phyloP scores from a whole-genome alignment of 2,329 filamentous ascomycete species.

The Hypocrella siamensis region DNA sequence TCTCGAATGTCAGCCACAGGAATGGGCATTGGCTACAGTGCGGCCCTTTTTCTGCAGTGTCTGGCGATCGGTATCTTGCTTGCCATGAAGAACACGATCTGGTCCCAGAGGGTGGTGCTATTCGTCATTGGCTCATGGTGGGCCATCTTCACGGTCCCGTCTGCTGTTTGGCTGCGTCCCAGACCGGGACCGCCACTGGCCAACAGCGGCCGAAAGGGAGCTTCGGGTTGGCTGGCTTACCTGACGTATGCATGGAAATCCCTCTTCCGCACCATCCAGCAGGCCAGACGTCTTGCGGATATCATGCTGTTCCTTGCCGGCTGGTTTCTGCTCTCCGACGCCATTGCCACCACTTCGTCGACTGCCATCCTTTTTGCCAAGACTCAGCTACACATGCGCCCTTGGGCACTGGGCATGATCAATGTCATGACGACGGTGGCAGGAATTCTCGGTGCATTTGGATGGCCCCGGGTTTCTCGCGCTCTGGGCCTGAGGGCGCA shows the following conservation, averaged over 20 bases:
- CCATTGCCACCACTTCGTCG: slow-evolving; percentile 84
- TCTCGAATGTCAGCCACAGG: slow-evolving; percentile 85
- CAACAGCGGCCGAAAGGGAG: slow-evolving; percentile 19
- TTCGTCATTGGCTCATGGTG: slow-evolving; percentile 86
- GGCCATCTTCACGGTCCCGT: slow-evolving; percentile 79
- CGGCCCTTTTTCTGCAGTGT: slow-evolving; percentile 72
- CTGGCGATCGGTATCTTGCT: slow-evolving; percentile 65
- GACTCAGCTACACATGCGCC: slow-evolving; percentile 77
- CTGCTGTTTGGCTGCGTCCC: slow-evolving; percentile 73
- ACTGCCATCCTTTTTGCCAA: slow-evolving; percentile 95
- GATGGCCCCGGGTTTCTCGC: slow-evolving; percentile 69
- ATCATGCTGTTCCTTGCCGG: slow-evolving; percentile 67
- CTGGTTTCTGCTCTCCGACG: slow-evolving; percentile 92
- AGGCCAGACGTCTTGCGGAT: slow-evolving; percentile 58
- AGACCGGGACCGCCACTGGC: slow-evolving; percentile 74
- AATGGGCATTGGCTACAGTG: slow-evolving; percentile 85
- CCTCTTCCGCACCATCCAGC: slow-evolving; percentile 61
- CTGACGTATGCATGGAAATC: slow-evolving; percentile 75
- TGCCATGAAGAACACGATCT: slow-evolving; percentile 58
- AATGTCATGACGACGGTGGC: slow-evolving; percentile 79
- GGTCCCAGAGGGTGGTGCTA: slow-evolving; percentile 73
- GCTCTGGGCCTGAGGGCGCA: slow-evolving; percentile 55
- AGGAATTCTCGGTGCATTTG: slow-evolving; percentile 77
- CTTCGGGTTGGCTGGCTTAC: slow-evolving; percentile 46
- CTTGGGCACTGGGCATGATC: slow-evolving; percentile 78